Conservation (phyloP, 345 rosid genomes). For the Heritiera littoralis region DNA sequence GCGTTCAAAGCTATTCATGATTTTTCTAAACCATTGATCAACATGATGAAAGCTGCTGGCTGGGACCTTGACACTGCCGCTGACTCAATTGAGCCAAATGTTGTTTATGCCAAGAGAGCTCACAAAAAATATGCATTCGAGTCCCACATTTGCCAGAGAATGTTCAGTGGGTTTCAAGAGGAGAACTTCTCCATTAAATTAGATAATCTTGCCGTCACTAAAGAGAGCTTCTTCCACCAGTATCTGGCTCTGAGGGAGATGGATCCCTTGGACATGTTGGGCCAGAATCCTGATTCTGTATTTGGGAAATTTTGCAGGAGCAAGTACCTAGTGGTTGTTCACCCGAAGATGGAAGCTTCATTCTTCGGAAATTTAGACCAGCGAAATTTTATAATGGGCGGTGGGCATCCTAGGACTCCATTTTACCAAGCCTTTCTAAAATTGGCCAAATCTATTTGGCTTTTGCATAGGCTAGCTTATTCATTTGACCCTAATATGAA, state of each 20-base stretch:
- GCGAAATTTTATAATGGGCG: slow-evolving; percentile 62
- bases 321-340: slow-evolving; percentile 68
- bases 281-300: slow-evolving; percentile 72
- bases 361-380: slow-evolving; percentile 85
- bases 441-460: slow-evolving; percentile 77
- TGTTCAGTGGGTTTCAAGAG: slow-evolving; percentile 80
- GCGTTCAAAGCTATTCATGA: slow-evolving; percentile 78
- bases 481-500: slow-evolving; percentile 69
- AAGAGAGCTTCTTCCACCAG: slow-evolving; percentile 71
- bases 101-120: slow-evolving; percentile 74
- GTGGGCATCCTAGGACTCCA: slow-evolving; percentile 80
- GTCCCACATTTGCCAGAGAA: slow-evolving; percentile 79
- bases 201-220: slow-evolving; percentile 36
- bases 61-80: slow-evolving; percentile 97
- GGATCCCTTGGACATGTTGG: slow-evolving; percentile 68
- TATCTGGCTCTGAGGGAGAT: slow-evolving; percentile 64
- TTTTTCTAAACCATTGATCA: slow-evolving; percentile 79
- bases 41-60: slow-evolving; percentile 92
- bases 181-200: slow-evolving; percentile 51
- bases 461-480: slow-evolving; percentile 71
- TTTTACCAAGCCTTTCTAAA: slow-evolving; percentile 77
- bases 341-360: slow-evolving; percentile 86
- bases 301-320: slow-evolving; percentile 74
- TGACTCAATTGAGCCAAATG: slow-evolving; percentile 67
- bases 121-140: slow-evolving; percentile 85